Evolutionary conservation across 2,329 filamentous ascomycete genomes (phyloP), one percentile per base, ranked within the genome.

Genomic region (Epichloe bromicola): DNA sequence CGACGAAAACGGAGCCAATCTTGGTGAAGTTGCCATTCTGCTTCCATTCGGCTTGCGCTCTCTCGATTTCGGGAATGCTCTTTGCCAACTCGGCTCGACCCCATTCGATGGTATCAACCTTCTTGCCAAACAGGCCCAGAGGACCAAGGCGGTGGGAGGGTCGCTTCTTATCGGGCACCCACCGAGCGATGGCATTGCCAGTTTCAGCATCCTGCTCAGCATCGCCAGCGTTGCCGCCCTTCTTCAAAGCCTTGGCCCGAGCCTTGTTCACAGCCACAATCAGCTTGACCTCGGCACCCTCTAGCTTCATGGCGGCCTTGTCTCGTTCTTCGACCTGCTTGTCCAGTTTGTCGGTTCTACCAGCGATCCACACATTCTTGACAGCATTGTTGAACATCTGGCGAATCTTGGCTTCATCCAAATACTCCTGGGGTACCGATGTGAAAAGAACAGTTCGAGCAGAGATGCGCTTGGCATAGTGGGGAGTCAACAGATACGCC

Each of bases 391-490:
- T 87, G 62, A 95, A 95, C 61, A 90, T 83, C 47, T 78, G 76
- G 41, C 82, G 79, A 46, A 95, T 78, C 59, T 84, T 88, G 36
- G 71, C 72, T 63, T 89, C 80, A 52, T 87, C 78, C 34, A 91
- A 75, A 55, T 90, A 93, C 4, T 85, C 77, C 37, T 80, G 71
- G 0, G 91, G 90, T 1, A 95, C 88, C 1, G 86, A 85, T 1
- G 89, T 86, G 66, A 95, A 95, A n/a, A 98, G 78, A 6, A 97
- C 89, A 1, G 90, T 96, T 30, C 89, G 81, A 0, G 90, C 89
- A 0, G 91, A 96, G 41, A 97, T 81, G 17, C 90, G 85, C 58
- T 83, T 85, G 30, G 88, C 79, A 62, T 95, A 91, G 48, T 86
- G 74, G 1, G 87, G 88, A 2, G 88, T 87, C 51, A 95, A 75